These are phyloP conservation scores for Xylaria palmicola DNA, from an alignment of 495 filamentous ascomycete species.

Conservation along the genomic window DNA sequence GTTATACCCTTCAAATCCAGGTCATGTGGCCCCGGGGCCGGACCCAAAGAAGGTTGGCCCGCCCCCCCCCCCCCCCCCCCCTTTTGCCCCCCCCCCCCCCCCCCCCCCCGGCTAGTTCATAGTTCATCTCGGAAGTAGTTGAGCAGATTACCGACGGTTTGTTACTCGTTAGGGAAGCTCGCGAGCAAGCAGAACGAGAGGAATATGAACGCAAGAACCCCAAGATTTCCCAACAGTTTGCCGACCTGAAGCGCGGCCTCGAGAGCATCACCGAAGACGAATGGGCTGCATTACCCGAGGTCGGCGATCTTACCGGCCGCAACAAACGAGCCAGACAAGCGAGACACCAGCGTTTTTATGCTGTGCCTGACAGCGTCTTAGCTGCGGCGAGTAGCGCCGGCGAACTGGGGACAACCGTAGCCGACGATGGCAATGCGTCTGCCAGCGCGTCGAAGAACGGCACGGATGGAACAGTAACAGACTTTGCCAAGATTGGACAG, in stretches of 20 bases:
- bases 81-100: constrained; percentile 25
- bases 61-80: constrained; percentile 6
- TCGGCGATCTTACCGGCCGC: constrained; percentile 92
- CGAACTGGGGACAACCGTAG: constrained; percentile 81
- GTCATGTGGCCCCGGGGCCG: too few relatives aligned
- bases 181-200: constrained; percentile 84
- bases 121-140: constrained; percentile 72
- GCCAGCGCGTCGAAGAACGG: constrained; percentile 37
- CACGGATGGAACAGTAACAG: constrained; percentile 85
- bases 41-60: constrained; percentile 90
- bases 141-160: constrained; percentile 83
- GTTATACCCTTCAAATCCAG: too few relatives aligned
- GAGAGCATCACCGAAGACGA: constrained; percentile 90
- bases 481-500: constrained; percentile 96
- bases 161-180: constrained; percentile 80
- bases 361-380: constrained; percentile 94
- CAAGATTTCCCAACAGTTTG: constrained; percentile 98
- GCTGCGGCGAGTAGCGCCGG: constrained; percentile 75
- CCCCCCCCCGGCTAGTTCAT: constrained; percentile 41
- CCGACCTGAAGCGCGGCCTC: constrained; percentile 88
- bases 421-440: constrained; percentile 66
- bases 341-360: constrained; percentile 83
- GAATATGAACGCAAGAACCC: constrained; percentile 97
- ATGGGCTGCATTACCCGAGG: constrained; percentile 93
- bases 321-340: constrained; percentile 84